Base-by-base conservation (phyloP, 176 grass and related monocot species). In the Triticum monococcum region DNA sequence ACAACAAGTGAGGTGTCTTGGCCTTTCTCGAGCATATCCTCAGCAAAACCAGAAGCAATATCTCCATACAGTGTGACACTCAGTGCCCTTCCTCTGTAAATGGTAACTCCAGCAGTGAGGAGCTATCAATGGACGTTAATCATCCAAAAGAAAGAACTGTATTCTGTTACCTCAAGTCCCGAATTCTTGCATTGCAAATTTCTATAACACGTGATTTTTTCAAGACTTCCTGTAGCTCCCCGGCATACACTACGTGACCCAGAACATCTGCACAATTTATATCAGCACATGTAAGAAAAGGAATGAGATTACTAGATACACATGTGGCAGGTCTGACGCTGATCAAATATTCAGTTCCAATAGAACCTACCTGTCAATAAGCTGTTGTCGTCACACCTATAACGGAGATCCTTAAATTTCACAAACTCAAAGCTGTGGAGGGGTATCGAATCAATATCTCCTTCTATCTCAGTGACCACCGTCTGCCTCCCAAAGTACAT, bases 341-440 rank as follows among this genome's bases (percentile, higher is more conserved):
- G 12, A 75, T 52, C 72, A 75, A 10, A 50, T 3, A 18, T 75
- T 52, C 14, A 30, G 43, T 75, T 46, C 43, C 72, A 75, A 75
- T 3, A 24, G 8, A 52, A 52, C 50, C 24, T 52, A 75, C 72
- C 72, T 11, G 43, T 75, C 45, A 52, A 75, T 52, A 75, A 75
- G 72, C 43, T 75, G 1, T 75, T 31, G 72, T 75, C 8, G 25
- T 31, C 72, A 0, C 72, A 52, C 43, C 72, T 52, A 26, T 24
- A 31, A 75, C 25, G 72, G 24, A 75, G 72, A 17, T 75, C 45
- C 45, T 75, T 75, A 75, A 75, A 75, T 0, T 75, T 52, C 20
- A 75, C 72, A 75, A 52, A 75, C 72, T 75, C 72, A 52, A 75
- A 75, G 72, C 72, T 50, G 8, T 75, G 72, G 45, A 75, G 72